A percentile compares a stretch with the other conserved stretches of the same genome.
Conservation (phyloP, 2,329 filamentous ascomycete genomes). For the Endothia cerciana region DNA sequence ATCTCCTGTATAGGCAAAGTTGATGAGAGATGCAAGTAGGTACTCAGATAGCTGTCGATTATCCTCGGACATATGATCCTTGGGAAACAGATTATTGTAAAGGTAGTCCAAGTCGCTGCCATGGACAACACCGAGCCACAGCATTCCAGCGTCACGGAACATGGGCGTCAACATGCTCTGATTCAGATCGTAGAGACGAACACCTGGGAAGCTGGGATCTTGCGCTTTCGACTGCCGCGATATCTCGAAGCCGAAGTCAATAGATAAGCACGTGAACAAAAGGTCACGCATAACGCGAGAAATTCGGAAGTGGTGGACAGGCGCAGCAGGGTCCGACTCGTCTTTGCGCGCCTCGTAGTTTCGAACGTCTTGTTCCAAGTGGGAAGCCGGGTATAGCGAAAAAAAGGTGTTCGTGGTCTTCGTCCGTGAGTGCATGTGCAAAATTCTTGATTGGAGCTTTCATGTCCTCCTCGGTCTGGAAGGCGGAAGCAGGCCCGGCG, state of each 20-base stretch:
- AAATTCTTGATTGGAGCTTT: constrained; percentile 32
- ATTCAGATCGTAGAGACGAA: constrained; percentile 36
- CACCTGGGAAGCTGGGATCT: constrained; percentile 26
- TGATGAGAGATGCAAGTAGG: constrained; percentile 31
- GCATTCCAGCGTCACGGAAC: constrained; percentile 34
- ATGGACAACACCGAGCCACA: constrained; percentile 33
- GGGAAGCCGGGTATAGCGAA: constrained; percentile 34
- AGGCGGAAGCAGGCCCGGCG: constrained; percentile 31
- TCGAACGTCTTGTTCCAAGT: constrained; percentile 33
- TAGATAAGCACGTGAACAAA: constrained; percentile 33
- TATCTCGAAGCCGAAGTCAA: constrained; percentile 32
- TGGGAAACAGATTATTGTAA: constrained; percentile 33
- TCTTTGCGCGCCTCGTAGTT: constrained; percentile 32
- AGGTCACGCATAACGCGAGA: constrained; percentile 34
- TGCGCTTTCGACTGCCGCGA: constrained; percentile 20
- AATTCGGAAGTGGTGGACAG: constrained; percentile 33
- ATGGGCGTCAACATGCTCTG: constrained; percentile 36
- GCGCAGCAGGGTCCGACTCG: constrained; percentile 30
- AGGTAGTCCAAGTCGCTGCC: constrained; percentile 37
- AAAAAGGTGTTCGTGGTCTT: constrained; percentile 34
- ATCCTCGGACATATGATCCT: constrained; percentile 28
- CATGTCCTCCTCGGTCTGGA: constrained; percentile 34
- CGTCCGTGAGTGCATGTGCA: constrained; percentile 32
- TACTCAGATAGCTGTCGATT: constrained; percentile 29
- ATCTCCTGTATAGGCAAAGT: constrained; percentile 34